Conservation (phyloP, 371 early-diverging fungal species). For the Syncephalis plumigaleata region DNA sequence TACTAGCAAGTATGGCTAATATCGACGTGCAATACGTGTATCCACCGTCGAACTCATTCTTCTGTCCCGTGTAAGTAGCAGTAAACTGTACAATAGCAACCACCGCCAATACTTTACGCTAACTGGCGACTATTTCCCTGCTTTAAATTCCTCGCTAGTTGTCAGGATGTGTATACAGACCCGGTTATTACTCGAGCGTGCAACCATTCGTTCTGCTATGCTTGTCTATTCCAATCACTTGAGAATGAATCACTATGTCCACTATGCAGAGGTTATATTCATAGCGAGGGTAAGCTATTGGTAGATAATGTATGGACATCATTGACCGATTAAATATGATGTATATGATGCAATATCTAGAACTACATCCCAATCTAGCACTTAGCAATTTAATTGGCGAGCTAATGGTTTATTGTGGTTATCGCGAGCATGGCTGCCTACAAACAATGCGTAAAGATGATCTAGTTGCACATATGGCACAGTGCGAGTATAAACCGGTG, state of each 20-base stretch:
- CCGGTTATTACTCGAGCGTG: slow-evolving; percentile 37
- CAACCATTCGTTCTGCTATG: slow-evolving; percentile 37
- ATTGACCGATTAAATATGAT: background rate
- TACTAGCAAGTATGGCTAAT: background rate
- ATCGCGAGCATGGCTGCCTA: slow-evolving; percentile 26
- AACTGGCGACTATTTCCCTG: background rate
- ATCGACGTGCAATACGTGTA: slow-evolving; percentile 17
- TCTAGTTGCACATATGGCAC: slow-evolving; percentile 17
- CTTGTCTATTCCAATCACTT: slow-evolving; percentile 26
- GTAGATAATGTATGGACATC: background rate
- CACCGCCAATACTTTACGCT: background rate
- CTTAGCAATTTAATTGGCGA: slow-evolving; percentile 29
- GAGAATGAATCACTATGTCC: slow-evolving; percentile 36
- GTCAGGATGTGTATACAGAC: slow-evolving; percentile 32
- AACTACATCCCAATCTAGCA: slow-evolving; percentile 36
- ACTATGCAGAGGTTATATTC: slow-evolving; percentile 25
- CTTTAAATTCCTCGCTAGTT: slow-evolving; percentile 13
- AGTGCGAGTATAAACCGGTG: slow-evolving; percentile 23
- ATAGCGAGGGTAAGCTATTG: slow-evolving; percentile 16
- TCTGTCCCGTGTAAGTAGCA: slow-evolving; percentile 25
- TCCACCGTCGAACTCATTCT: slow-evolving; percentile 22
- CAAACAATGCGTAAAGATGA: slow-evolving; percentile 23
- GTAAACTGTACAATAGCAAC: background rate
- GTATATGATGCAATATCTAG: background rate
- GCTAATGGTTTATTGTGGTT: slow-evolving; percentile 29